Evolutionary conservation across 1,284 basidiomycete genomes (phyloP).

Genomic region (Leccinum fuscescens): DNA sequence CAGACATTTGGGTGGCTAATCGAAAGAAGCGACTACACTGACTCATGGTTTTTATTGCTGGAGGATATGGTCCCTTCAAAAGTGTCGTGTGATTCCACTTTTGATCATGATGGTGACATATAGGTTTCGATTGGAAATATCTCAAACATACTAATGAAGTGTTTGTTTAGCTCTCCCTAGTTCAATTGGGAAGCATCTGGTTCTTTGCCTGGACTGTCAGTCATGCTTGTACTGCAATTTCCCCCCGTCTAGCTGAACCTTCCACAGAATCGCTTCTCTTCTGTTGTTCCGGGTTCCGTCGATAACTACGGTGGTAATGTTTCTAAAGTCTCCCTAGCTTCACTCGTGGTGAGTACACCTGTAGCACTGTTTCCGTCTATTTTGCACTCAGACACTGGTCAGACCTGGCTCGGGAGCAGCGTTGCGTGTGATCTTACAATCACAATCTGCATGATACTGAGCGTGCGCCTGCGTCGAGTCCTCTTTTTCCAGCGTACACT

Average conservation of each 20-base stretch:
- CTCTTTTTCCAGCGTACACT: too few relatives aligned
- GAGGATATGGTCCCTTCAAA: not conserved
- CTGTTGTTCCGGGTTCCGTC: too few relatives aligned
- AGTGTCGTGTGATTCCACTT: not conserved
- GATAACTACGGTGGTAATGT: too few relatives aligned
- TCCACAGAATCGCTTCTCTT: not conserved
- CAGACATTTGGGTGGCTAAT: conserved; percentile 4
- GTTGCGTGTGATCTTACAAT: too few relatives aligned
- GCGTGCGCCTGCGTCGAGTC: too few relatives aligned
- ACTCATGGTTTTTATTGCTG: not conserved
- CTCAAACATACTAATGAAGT: not conserved
- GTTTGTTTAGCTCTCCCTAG: not conserved
- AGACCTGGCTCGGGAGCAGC: too few relatives aligned
- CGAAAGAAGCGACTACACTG: not conserved
- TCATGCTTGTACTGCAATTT: accelerated
- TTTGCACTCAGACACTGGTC: too few relatives aligned
- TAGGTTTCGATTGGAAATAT: not conserved
- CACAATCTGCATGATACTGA: too few relatives aligned
- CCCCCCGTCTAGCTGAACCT: not conserved
- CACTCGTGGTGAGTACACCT: too few relatives aligned
- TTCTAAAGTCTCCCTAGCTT: too few relatives aligned
- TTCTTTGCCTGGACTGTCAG: accelerated
- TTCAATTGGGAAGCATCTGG: not conserved
- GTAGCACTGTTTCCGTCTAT: too few relatives aligned
- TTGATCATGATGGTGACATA: not conserved